phyloP scores from a whole-genome alignment of 441 rosid genomes.

The Erodium moschatum region DNA sequence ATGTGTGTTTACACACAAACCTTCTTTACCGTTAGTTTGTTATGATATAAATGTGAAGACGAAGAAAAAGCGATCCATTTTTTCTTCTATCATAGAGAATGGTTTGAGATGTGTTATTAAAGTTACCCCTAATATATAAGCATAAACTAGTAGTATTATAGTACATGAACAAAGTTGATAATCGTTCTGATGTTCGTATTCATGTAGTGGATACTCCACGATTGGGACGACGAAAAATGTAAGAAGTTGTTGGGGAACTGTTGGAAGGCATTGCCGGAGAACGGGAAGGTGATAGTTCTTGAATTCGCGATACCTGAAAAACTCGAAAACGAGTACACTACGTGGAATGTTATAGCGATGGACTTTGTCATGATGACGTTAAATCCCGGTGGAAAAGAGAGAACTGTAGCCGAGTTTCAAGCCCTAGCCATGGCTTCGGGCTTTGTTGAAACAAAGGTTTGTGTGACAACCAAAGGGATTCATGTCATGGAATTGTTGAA shows the following conservation, averaged over 20 bases:
- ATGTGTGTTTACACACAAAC: no score
- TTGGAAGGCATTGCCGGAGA: constrained; percentile 6
- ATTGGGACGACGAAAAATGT: constrained; percentile 14
- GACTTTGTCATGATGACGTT: not conserved
- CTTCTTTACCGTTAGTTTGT: no score
- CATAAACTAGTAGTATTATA: no score
- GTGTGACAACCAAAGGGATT: not conserved
- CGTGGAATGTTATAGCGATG: not conserved
- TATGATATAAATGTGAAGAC: no score
- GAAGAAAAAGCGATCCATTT: no score
- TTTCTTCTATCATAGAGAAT: no score
- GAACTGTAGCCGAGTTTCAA: not conserved
- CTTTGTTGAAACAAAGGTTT: not conserved
- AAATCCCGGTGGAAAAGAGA: not conserved
- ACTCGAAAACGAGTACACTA: not conserved
- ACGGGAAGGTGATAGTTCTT: constrained; percentile 12
- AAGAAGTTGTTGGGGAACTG: constrained; percentile 6
- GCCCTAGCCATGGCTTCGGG: not conserved
- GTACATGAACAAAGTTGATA: no score
- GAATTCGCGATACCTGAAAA: not conserved
- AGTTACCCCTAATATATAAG: no score
- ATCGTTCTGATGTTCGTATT: no score
- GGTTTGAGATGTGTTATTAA: no score
- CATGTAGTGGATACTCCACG: constrained; percentile 4
- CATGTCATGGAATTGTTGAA: not conserved